Percentiles rank a stretch among this genome's conserved stretches.
phyloP scores from a whole-genome alignment of 768 basidiomycete genomes.

The Stropharia rugosoannulata region DNA sequence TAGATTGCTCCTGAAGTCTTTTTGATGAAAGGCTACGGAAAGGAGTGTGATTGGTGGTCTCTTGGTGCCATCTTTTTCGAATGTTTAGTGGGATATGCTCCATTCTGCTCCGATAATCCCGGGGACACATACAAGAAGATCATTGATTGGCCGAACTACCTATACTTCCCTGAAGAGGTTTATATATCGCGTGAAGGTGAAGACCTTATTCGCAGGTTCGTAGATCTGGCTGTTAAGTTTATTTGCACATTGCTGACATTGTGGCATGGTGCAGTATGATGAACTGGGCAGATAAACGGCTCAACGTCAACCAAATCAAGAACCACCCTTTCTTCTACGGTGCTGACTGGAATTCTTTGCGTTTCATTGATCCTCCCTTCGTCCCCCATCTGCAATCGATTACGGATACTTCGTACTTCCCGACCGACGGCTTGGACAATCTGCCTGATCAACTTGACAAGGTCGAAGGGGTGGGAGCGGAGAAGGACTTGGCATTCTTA shows the following conservation, averaged over 20 bases:
- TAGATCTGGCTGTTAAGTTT: conserved; percentile 1
- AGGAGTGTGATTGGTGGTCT: conserved; percentile 99
- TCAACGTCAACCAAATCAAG: conserved; percentile 87
- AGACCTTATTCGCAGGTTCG: conserved; percentile 82
- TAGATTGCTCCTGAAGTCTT: conserved; percentile 98
- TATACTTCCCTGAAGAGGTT: conserved; percentile 94
- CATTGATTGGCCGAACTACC: conserved; percentile 89
- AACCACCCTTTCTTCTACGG: conserved; percentile 92
- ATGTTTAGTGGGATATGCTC: conserved; percentile 96
- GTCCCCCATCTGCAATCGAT: conserved; percentile 90
- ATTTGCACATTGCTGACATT: conserved; percentile 2
- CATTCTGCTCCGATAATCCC: conserved; percentile 96
- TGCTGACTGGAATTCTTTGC: conserved; percentile 90
- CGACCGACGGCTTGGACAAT: conserved; percentile 86
- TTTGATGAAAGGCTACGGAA: conserved; percentile 94
- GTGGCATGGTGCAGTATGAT: conserved; percentile 62
- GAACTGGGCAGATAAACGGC: conserved; percentile 73
- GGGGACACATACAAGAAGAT: conserved; percentile 99
- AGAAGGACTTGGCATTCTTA: conserved; percentile 68
- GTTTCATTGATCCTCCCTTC: conserved; percentile 94
- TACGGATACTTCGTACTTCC: conserved; percentile 96
- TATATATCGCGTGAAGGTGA: conserved; percentile 92
- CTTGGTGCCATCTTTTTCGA: conserved; percentile 99
- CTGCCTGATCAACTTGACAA: conserved; percentile 58
- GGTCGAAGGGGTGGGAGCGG: conserved; percentile 61